phyloP scores from a whole-genome alignment of 352 stramenopile genomes.

The Phytophthora palmivora region DNA sequence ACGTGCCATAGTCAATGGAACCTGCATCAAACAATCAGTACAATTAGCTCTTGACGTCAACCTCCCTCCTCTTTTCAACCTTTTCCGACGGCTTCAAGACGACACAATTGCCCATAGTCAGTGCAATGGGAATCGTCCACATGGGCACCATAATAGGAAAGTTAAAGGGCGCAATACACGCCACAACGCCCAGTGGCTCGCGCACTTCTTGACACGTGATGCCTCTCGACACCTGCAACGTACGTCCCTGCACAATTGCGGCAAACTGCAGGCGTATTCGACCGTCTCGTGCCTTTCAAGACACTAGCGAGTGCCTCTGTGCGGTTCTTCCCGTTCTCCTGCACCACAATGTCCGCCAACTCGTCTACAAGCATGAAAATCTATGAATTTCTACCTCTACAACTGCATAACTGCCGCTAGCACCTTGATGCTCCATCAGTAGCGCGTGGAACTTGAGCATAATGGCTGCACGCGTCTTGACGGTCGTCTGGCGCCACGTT shows the following conservation, averaged over 20 bases:
- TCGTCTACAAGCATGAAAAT: slow-evolving; percentile 55
- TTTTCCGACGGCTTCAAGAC: slow-evolving; percentile 99
- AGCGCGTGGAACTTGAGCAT: slow-evolving; percentile 98
- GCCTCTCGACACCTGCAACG: slow-evolving; percentile 83
- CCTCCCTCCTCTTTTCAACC: slow-evolving; percentile 42
- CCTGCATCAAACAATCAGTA: slow-evolving; percentile 31
- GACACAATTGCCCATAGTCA: slow-evolving; percentile 96
- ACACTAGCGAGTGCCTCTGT: slow-evolving; percentile 97
- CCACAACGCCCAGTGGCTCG: slow-evolving; percentile 93
- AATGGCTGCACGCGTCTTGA: slow-evolving; percentile 95
- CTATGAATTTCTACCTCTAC: background rate
- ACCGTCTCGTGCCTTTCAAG: slow-evolving; percentile 98
- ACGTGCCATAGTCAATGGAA: slow-evolving; percentile 93
- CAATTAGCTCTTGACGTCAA: too few relatives aligned
- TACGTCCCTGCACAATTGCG: slow-evolving; percentile 92
- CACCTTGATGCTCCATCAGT: slow-evolving; percentile 86
- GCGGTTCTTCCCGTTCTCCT: slow-evolving; percentile 98
- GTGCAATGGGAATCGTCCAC: slow-evolving; percentile 97
- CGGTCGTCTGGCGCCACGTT: slow-evolving; percentile 91
- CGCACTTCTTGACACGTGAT: slow-evolving; percentile 95
- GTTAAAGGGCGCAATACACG: slow-evolving; percentile 96
- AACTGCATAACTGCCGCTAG: background rate
- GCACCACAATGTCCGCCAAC: slow-evolving; percentile 93
- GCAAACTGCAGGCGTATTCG: slow-evolving; percentile 95
- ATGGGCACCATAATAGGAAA: slow-evolving; percentile 98